phyloP scores from a whole-genome alignment of 2,329 filamentous ascomycete genomes.

The Nakataea oryzae region DNA sequence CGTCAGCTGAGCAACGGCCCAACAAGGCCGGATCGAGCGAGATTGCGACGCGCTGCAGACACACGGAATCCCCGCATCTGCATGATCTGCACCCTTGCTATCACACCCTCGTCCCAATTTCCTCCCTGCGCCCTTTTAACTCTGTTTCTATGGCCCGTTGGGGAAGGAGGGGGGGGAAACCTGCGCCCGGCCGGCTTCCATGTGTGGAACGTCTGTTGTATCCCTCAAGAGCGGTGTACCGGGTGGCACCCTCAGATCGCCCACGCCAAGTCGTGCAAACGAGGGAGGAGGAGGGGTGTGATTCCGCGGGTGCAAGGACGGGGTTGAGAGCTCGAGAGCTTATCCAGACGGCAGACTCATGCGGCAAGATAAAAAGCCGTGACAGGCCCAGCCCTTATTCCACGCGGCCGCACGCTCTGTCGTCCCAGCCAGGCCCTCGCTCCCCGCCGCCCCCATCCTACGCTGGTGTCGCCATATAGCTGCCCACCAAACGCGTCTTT shows the following conservation, averaged over 20 bases:
- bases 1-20: too few relatives aligned
- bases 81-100: neutral
- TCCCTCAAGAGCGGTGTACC: neutral
- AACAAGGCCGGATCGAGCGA: too few relatives aligned
- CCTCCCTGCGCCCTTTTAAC: neutral
- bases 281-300: neutral
- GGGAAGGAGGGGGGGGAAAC: too few relatives aligned
- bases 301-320: too few relatives aligned
- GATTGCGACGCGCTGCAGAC: neutral
- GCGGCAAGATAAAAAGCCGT: neutral
- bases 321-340: neutral
- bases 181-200: too few relatives aligned
- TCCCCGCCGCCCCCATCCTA: too few relatives aligned
- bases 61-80: neutral
- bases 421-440: neutral
- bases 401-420: too few relatives aligned
- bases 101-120: neutral
- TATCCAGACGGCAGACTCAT: neutral
- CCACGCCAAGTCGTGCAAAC: neutral
- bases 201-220: neutral
- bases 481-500: too few relatives aligned
- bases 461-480: neutral
- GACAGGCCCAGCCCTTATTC: neutral
- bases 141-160: too few relatives aligned
- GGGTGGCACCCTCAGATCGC: neutral